phyloP scores from a whole-genome alignment of 768 basidiomycete species.

The Tricholomella constricta region DNA sequence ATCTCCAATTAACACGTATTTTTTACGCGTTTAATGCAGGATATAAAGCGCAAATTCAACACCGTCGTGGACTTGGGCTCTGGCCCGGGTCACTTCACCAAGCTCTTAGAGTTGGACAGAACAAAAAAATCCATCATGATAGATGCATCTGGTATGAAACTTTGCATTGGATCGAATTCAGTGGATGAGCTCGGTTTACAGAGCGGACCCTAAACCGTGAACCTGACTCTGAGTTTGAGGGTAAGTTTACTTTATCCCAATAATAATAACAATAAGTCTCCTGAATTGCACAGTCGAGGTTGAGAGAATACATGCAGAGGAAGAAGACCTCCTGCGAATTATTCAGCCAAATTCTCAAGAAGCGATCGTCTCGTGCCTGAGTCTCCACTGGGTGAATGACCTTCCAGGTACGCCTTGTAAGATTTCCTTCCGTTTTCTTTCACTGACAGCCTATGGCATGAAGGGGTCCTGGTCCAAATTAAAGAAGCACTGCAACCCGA shows the following conservation, averaged over 20 bases:
- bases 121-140: conserved; percentile 79
- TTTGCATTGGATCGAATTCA: neutral
- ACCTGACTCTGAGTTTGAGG: conserved; percentile 76
- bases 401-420: conserved; percentile 67
- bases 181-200: conserved; percentile 30
- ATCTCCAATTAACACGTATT: neutral
- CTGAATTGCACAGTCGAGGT: conserved; percentile 59
- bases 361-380: conserved; percentile 88
- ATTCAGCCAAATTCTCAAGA: conserved; percentile 81
- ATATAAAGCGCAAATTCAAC: conserved; percentile 84
- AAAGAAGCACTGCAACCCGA: conserved; percentile 83
- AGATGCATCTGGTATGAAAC: conserved; percentile 75
- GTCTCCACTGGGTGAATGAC: conserved; percentile 97
- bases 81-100: conserved; percentile 91
- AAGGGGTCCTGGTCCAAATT: conserved; percentile 86
- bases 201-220: conserved; percentile 77
- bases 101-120: conserved; percentile 68
- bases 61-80: conserved; percentile 86
- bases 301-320: conserved; percentile 78
- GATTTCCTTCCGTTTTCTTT: neutral
- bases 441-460: neutral
- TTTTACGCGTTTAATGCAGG: conserved; percentile 47
- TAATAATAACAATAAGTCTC: neutral
- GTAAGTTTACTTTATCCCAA: conserved; percentile 38
- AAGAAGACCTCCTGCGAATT: conserved; percentile 72